A percentile compares a stretch with the other conserved stretches of the same genome.
Evolutionary conservation across 2,329 filamentous ascomycete genomes (phyloP).

Genomic region (Ophiognomonia clavigignenti-juglandacearum): DNA sequence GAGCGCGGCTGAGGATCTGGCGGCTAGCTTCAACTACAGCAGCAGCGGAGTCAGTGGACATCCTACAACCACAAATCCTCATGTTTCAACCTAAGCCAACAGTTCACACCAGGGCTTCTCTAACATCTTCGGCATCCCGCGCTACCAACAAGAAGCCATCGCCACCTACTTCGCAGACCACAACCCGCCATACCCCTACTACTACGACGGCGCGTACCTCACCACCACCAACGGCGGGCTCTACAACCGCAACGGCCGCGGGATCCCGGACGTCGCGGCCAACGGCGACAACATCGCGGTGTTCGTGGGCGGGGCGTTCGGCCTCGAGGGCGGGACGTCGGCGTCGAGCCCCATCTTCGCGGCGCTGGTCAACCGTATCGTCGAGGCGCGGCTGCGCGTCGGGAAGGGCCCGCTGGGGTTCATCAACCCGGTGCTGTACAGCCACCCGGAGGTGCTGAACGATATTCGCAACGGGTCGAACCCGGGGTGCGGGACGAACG

Average conservation of each 20-base stretch:
- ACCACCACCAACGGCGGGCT: constrained; percentile 18
- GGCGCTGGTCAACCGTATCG: constrained; percentile 55
- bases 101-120: constrained; percentile 37
- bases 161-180: constrained; percentile 31
- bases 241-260: constrained; percentile 21
- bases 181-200: constrained; percentile 20
- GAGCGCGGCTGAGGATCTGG: constrained; percentile 17
- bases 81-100: not conserved
- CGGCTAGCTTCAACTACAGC: constrained; percentile 18
- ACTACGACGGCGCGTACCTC: constrained; percentile 15
- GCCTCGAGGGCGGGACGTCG: constrained; percentile 41
- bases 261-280: constrained; percentile 24
- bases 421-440: constrained; percentile 27
- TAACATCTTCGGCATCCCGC: constrained; percentile 38
- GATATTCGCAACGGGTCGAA: constrained; percentile 25
- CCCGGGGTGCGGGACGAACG: constrained; percentile 27
- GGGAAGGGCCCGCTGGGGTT: constrained; percentile 37
- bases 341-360: constrained; percentile 55
- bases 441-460: constrained; percentile 26
- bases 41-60: constrained; percentile 7
- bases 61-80: too few species aligned
- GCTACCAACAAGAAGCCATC: constrained; percentile 37
- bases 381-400: constrained; percentile 50
- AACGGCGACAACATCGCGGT: constrained; percentile 24
- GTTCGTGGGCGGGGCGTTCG: constrained; percentile 26